phyloP scores from a whole-genome alignment of 2,329 filamentous ascomycete genomes.

The Aspergillus novoparasiticus region DNA sequence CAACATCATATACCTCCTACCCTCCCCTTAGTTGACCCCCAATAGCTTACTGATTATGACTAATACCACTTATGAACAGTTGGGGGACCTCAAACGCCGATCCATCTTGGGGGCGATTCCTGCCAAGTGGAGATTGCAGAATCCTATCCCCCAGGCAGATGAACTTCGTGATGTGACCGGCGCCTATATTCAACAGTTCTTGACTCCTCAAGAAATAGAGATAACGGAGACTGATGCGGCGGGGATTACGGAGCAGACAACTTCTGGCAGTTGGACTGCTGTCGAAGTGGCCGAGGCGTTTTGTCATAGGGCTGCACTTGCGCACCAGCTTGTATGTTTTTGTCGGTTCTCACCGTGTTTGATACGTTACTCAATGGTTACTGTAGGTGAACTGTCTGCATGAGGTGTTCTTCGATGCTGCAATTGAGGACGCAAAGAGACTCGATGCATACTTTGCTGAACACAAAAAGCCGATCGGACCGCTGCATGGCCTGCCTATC shows the following conservation, averaged over 20 bases:
- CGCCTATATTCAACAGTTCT: constrained; percentile 58
- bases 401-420: constrained; percentile 58
- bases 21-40: not conserved
- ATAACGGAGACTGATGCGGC: constrained; percentile 65
- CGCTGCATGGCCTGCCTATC: constrained; percentile 65
- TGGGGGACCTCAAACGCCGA: constrained; percentile 57
- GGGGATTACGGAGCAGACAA: constrained; percentile 58
- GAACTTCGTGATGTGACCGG: constrained; percentile 61
- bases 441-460: constrained; percentile 52
- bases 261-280: constrained; percentile 58
- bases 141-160: constrained; percentile 49
- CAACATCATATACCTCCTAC: not conserved
- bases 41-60: constrained; percentile 18
- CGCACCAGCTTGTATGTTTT: constrained; percentile 58
- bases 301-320: constrained; percentile 58
- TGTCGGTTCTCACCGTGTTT: not conserved
- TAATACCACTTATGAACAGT: constrained; percentile 49
- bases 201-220: constrained; percentile 56
- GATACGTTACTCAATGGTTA: not conserved
- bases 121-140: constrained; percentile 55
- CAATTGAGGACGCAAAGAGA: constrained; percentile 50
- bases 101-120: constrained; percentile 59
- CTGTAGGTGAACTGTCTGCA: constrained; percentile 52
- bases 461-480: constrained; percentile 53
- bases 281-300: constrained; percentile 59